Evolutionary conservation across 352 stramenopile genomes (phyloP), one percentile per base, ranked within the genome.

Genomic region (Phytophthora foliorum): DNA sequence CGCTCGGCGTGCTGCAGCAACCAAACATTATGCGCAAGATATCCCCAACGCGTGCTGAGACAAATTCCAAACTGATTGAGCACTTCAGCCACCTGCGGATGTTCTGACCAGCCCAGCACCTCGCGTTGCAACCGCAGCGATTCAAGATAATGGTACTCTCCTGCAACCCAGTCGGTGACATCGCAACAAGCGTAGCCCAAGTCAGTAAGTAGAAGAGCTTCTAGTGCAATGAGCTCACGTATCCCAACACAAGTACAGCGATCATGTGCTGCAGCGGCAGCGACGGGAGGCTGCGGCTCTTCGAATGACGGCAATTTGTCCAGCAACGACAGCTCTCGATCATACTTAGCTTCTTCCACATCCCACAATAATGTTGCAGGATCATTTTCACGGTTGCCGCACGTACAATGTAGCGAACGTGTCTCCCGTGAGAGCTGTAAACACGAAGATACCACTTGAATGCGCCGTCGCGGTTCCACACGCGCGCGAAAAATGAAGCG

Each of bases 1-100:
- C 65, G 78, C 54, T 95, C 84, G 0, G 88, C 78, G 31, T 95
- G 84, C 45, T 90, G 80, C 21, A 95, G 74, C n/a, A 92, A 51
- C 88, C 84, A 93, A 8, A 85, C 72, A 57, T 93, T 95, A 62
- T 89, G 87, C 5, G 88, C 82, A 38, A 90, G 57, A 38, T 85
- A 89, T 8, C 88, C 86, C 77, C 80, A 89, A 4, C 86, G 71
- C 4, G 83, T 93, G 45, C 85, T 93, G 19, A 95, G 65, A 50
- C 82, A 93, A 52, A 93, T 93, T 1, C 88, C 86, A 19, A 95
- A 71, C 44, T 93, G 87, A 54, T 95, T 95, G 1, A 95, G 63
- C 24, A 92, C 84, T 54, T 95, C 88, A 11, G 88, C 88, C 14
- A 95, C 81, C 63, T 95, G 86, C 14, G 86, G 79, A 46, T 95